These are phyloP conservation scores for Eucalyptus fibrosa DNA, from an alignment of 345 rosid species.

Conservation along the genomic window DNA sequence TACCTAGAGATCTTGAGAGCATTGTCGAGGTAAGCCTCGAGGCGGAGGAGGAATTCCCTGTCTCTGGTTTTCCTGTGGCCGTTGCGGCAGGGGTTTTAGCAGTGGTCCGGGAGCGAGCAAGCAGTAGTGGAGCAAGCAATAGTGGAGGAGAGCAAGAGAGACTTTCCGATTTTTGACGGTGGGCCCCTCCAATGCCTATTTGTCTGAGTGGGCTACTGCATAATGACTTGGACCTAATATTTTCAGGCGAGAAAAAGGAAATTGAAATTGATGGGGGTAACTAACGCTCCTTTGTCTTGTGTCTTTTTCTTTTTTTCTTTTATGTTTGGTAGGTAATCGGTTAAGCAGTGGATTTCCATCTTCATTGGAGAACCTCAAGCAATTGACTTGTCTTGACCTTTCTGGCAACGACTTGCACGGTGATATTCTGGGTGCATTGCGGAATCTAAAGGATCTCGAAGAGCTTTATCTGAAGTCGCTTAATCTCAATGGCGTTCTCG, in stretches of 20 bases:
- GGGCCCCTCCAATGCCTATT: neutral
- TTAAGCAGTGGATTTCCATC: neutral
- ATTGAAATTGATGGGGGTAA: neutral
- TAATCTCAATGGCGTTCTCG: no score
- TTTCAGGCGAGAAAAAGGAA: neutral
- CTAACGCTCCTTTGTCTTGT: neutral
- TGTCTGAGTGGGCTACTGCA: neutral
- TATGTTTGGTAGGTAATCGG: neutral
- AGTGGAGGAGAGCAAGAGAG: neutral
- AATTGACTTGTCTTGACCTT: rapidly evolving
- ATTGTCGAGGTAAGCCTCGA: no score
- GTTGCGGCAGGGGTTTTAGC: neutral
- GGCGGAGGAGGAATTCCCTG: no score
- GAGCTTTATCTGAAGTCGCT: no score
- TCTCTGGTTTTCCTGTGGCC: neutral
- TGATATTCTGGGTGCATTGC: neutral
- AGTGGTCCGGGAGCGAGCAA: neutral
- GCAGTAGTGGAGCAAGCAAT: neutral
- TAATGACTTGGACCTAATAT: neutral
- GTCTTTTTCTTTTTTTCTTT: neutral
- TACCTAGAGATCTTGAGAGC: no score
- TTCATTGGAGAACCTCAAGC: neutral
- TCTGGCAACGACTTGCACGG: neutral
- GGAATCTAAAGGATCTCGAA: neutral
- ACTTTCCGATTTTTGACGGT: no score